Evolutionary conservation across 1,284 basidiomycete genomes (phyloP), one percentile per base, ranked within the genome.

Genomic region (Malassezia globosa): DNA sequence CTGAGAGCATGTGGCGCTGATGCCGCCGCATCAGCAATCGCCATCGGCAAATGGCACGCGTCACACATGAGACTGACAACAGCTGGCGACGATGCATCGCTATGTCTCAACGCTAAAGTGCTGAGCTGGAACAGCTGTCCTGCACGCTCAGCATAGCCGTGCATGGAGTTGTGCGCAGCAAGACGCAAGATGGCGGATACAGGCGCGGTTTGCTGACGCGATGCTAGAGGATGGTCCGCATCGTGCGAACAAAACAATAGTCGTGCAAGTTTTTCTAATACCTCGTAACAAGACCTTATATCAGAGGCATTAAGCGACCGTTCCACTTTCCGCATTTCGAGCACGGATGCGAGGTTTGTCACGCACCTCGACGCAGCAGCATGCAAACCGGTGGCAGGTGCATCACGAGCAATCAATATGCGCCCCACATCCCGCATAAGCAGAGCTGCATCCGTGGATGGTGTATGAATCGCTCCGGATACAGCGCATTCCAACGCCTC

Each of bases 171-270:
- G 18, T 47, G 39, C 23, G 37, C 45, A 4, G 37, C 31, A 1
- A 52, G 50, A 14, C 41, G 39, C 18, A 52, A 21, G 23, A 47
- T 24, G 1, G 50, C 50, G 5, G 21, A 90, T 73, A 7, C 77
- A 76, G 19, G 79, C 80, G 5, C 23, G 11, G 42, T 19, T 18
- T 51, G 48, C 11, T 37, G 18, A 23, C 23, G 37, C 23, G 26
- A 46, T 10, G 18, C 7, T 19, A 42, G 21, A 4, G 42, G n/a
- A 19, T 35, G 26, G 5, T 19, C 21, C 7, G 39, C 23, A 2
- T 19, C 5, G 22, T 38, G 40, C 34, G 33, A 8, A 4, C 27
- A 23, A 47, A 47, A 52, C 4, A 42, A 19, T 8, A 23, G 34
- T 16, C 16, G 25, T 0, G 37, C 26, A 5, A 52, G 44, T 22